Evolutionary conservation across 108 stramenopile species (phyloP), one percentile per base, ranked within the genome.

Genomic region (Nitzschia sp.): DNA sequence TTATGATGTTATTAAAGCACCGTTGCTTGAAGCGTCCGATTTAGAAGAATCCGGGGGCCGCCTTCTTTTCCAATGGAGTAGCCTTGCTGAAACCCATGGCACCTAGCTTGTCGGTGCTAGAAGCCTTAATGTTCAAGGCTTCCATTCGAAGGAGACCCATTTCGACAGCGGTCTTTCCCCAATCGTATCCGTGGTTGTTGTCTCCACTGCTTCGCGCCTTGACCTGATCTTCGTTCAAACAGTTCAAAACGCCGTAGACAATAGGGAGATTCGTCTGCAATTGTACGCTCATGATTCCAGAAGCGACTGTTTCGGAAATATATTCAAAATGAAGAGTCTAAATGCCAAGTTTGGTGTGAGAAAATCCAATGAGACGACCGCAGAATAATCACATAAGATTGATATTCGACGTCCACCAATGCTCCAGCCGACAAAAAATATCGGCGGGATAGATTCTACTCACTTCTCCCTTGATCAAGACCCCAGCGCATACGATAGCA

Each of bases 281-380:
- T 31, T 85, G 86, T 15, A 98, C 97, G 71, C 83, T 90, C 98
- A 98, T 99, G 59, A 99, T 79, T 16, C 97, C 99, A 58, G 82
- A 80, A 45, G 95, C 67, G 11, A 93, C 94, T 45, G 97, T 86
- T 29, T 96, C 94, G 54, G 90, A 81, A 77, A 99, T 99, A 81
- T 98, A 97, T 85, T 99, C 99, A 72, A 98, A 99, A 72, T 99
- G 99, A 81, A 93, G 84, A 25, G 99, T 99, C 23, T 76, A 55
- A 17, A 3, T 28, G 29, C 5, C 9, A 56, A 19, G 8, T 28
- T 29, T 28, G 25, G 55, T 31, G 56, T 23, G 48, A 25, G 6
- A 23, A 52, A 25, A 23, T 52, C n/a, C n/a, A 15, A 44, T 44
- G 9, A 13, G 41, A 44, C 41, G 41, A 44, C 41, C 9, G 13